Conservation (phyloP, 2,329 filamentous ascomycete genomes). For the Penicillium sumatraense region DNA sequence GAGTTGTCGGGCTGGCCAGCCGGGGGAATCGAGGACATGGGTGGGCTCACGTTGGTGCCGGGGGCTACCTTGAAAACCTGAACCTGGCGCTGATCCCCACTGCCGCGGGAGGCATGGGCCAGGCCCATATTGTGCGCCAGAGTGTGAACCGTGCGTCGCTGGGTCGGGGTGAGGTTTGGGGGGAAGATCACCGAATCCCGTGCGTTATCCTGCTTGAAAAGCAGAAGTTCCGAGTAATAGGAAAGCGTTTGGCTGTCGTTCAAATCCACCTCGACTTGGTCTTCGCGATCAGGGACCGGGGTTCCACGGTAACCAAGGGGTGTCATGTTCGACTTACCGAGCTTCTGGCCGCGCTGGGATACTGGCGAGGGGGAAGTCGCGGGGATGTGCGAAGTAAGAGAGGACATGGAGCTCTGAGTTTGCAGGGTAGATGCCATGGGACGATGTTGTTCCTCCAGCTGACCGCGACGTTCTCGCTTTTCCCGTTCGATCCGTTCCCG, state of each 20-base stretch:
- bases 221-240: constrained; percentile 85
- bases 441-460: constrained; percentile 95
- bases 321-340: constrained; percentile 33
- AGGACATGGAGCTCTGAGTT: constrained; percentile 84
- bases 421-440: constrained; percentile 69
- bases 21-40: constrained; percentile 63
- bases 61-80: constrained; percentile 73
- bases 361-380: constrained; percentile 71
- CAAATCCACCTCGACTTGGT: constrained; percentile 72
- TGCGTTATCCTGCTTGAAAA: constrained; percentile 81
- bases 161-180: constrained; percentile 75
- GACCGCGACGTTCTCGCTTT: constrained; percentile 92
- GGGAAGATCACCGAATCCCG: constrained; percentile 86
- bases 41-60: constrained; percentile 62
- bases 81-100: constrained; percentile 84
- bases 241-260: constrained; percentile 87
- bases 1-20: constrained; percentile 75
- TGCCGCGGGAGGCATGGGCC: constrained; percentile 86
- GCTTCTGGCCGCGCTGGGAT: constrained; percentile 54
- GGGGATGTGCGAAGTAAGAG: constrained; percentile 68
- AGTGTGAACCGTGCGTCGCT: constrained; percentile 90
- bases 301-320: constrained; percentile 19
- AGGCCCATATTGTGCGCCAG: constrained; percentile 94
- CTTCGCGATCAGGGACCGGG: constrained; percentile 12
- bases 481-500: constrained; percentile 95